phyloP scores from a whole-genome alignment of 306 rosid genomes.

The Acacia acuminata region DNA sequence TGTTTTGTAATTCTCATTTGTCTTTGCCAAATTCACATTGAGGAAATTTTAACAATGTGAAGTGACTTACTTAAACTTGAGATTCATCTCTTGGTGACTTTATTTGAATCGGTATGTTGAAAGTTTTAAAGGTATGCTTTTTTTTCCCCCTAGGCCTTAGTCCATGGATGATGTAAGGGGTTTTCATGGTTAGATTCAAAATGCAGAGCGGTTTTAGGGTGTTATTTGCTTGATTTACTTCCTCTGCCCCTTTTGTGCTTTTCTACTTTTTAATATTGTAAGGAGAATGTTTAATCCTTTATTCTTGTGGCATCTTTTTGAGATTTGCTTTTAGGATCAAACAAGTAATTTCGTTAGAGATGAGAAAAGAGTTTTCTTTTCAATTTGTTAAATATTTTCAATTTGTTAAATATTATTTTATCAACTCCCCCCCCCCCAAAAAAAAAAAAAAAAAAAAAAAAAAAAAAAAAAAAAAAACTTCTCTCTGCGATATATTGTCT shows the following conservation, averaged over 20 bases:
- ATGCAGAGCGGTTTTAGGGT: neutral
- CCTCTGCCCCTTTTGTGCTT: neutral
- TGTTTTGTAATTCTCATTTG: neutral
- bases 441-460: no score
- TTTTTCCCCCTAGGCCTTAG: neutral
- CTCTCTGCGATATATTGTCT: neutral
- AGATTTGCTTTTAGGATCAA: neutral
- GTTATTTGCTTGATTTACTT: neutral
- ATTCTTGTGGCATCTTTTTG: neutral
- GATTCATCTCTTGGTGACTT: conserved; percentile 13
- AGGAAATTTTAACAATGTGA: neutral
- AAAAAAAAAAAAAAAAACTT: no score
- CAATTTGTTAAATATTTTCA: neutral
- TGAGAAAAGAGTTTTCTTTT: neutral
- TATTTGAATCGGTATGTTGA: neutral
- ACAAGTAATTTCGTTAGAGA: neutral
- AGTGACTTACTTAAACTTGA: neutral
- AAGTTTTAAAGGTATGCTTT: neutral
- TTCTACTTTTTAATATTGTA: neutral
- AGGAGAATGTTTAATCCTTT: neutral
- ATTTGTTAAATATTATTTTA: neutral
- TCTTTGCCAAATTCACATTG: neutral
- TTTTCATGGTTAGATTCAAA: conserved; percentile 8
- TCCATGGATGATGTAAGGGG: neutral
- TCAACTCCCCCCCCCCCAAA: neutral